Base-by-base conservation (phyloP, 73 alveolate species). In the Paraurostyla sp. region DNA sequence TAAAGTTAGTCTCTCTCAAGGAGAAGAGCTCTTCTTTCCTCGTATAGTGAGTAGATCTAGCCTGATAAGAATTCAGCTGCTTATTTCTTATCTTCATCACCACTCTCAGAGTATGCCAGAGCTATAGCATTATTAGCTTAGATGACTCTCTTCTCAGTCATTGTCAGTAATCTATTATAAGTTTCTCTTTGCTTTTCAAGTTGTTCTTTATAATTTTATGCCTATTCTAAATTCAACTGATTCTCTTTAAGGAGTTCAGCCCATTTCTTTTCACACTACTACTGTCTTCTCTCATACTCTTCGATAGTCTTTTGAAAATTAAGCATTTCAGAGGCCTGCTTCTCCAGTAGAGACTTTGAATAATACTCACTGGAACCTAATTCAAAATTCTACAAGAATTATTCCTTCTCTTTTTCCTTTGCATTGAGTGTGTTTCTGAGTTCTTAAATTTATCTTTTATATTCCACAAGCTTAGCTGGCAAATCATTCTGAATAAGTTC, bases 261-360 rank as follows among this genome's bases (percentile, higher is more conserved):
- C 89, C 89, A 78, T 78, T 78, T 78, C 60, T 78, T 78, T 27
- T 78, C 89, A 35, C 89, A 78, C 4, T 51, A 43, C 32, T 50
- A 52, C n/a, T 78, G n/a, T 36, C 89, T 49, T 78, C 89, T 78
- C 30, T 78, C 89, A 54, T 78, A 78, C 52, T 78, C 89, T 51
- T 78, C 89, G 6, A 78, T 38, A 35, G 78, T 78, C 52, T 52
- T 78, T 54, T 78, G 33, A 4, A 78, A 35, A 35, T 54, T 49
- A 18, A 51, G 11, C 62, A 78, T 7, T 4, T 78, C 89, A 6
- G 60, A 36, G 22, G 89, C 40, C 33, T 78, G 46, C 42, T 54
- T 51, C 40, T 78, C 89, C 4, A 78, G 62, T 9, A 78, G 45
- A 16, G 63, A 78, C 35, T 49, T 78, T 6, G 80, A 52, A 59